Conservation (phyloP, 2,329 filamentous ascomycete species). For the Pestalotiopsis sp. region DNA sequence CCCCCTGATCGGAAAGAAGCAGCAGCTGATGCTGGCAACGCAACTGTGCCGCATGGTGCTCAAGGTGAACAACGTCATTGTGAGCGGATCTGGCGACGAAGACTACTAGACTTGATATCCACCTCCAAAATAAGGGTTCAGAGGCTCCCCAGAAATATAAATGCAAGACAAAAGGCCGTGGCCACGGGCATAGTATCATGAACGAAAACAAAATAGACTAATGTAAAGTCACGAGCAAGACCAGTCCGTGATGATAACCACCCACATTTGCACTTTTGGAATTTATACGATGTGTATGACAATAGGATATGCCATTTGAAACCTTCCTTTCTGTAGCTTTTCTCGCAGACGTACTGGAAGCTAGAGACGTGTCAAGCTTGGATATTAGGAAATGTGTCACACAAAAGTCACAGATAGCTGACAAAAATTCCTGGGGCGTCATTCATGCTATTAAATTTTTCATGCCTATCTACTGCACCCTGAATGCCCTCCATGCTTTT, state of each 20-base stretch:
- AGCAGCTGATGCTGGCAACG: slow-evolving; percentile 94
- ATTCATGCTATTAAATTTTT: background rate
- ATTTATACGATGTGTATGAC: background rate
- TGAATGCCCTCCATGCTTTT: background rate
- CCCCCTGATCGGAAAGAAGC: slow-evolving; percentile 95
- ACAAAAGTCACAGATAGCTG: background rate
- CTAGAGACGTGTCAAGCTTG: too few species aligned
- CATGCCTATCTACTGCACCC: background rate
- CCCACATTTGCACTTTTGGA: background rate
- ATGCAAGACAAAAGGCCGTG: background rate
- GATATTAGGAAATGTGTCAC: too few species aligned
- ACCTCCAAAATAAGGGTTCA: background rate
- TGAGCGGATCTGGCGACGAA: slow-evolving; percentile 83
- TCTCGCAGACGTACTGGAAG: too few species aligned
- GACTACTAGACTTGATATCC: slow-evolving; percentile 67
- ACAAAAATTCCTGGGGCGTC: background rate
- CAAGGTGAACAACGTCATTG: slow-evolving; percentile 96
- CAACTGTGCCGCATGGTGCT: slow-evolving; percentile 98
- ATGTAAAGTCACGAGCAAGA: slow-evolving; percentile 9
- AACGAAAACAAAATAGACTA: slow-evolving; percentile 13
- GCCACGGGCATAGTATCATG: background rate
- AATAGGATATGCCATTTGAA: background rate
- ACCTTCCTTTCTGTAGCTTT: background rate
- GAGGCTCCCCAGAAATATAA: background rate
- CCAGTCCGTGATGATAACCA: background rate